Conservation (phyloP, 2,329 filamentous ascomycete genomes). For the Emericellopsis cladophorae region DNA sequence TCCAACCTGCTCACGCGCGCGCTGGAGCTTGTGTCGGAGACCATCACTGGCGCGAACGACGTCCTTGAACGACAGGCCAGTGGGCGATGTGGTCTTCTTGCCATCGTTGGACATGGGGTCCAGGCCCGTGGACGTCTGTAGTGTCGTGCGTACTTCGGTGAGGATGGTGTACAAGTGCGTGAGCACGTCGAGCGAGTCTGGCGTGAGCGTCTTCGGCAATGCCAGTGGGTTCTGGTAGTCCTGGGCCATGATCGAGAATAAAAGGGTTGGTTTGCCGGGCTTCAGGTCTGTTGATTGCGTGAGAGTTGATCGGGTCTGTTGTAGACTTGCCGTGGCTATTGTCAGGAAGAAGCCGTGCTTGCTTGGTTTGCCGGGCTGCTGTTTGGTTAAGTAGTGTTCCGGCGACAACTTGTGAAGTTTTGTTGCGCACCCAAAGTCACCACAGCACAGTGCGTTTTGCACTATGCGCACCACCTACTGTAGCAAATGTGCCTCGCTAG, state of each 20-base stretch:
- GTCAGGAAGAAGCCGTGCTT: too few relatives aligned
- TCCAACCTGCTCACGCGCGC: constrained; percentile 54
- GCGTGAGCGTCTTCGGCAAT: constrained; percentile 54
- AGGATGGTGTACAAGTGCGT: constrained; percentile 72
- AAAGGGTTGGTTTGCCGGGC: too few relatives aligned
- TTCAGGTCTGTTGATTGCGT: too few relatives aligned
- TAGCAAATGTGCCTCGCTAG: too few relatives aligned
- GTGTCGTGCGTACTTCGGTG: constrained; percentile 50
- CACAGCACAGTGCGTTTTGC: too few relatives aligned
- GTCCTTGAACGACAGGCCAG: constrained; percentile 46
- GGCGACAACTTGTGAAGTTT: too few relatives aligned
- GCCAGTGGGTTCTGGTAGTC: constrained; percentile 23
- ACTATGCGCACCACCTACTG: too few relatives aligned
- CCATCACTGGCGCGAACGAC: constrained; percentile 66
- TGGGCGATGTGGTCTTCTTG: constrained; percentile 7
- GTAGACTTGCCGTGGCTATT: too few relatives aligned
- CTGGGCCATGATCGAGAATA: neutral
- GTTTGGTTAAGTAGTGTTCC: too few relatives aligned
- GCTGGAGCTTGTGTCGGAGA: constrained; percentile 73
- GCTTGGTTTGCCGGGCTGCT: too few relatives aligned
- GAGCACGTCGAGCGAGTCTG: constrained; percentile 75
- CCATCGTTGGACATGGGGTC: constrained; percentile 21
- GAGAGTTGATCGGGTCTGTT: too few relatives aligned
- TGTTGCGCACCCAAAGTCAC: too few relatives aligned
- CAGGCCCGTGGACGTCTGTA: constrained; percentile 25